Conservation (phyloP, 108 stramenopile genomes). For the Aurantiochytrium sp. region DNA sequence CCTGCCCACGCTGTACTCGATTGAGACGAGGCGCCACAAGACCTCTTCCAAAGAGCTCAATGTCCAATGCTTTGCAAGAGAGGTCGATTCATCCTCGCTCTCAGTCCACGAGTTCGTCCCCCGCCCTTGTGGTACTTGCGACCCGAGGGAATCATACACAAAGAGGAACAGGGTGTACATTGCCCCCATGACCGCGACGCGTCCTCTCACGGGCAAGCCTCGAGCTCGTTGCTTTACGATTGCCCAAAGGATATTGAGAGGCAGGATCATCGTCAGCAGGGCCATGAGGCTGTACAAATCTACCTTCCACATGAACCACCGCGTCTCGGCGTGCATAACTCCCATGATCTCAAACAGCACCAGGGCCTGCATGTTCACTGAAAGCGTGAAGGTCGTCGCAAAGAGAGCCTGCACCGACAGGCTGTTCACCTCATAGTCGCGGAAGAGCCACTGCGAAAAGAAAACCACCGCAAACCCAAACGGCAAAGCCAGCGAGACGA, state of each 20-base stretch:
- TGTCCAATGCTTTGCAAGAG: not conserved
- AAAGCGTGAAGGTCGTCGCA: not conserved
- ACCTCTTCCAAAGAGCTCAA: not conserved
- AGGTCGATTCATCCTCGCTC: not conserved
- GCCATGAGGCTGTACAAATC: not conserved
- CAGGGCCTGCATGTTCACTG: not conserved
- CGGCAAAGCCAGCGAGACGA: not conserved
- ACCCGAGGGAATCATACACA: not conserved
- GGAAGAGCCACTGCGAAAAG: slow-evolving; percentile 2
- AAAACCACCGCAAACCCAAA: not conserved
- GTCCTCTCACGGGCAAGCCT: not conserved
- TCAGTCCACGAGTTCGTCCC: not conserved
- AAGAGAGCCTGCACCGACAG: not conserved
- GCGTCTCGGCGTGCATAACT: not conserved
- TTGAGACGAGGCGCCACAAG: not conserved
- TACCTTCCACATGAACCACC: slow-evolving; percentile 4
- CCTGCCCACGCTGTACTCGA: slow-evolving; percentile 9
- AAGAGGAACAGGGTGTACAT: not conserved
- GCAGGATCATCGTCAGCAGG: not conserved
- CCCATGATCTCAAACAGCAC: not conserved
- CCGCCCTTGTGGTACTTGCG: not conserved
- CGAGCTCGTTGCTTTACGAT: not conserved
- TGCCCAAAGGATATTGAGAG: not conserved
- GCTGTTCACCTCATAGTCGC: not conserved
- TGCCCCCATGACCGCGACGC: not conserved